These are phyloP conservation scores for Mycena floridula DNA, from an alignment of 768 basidiomycete genomes.

Conservation along the genomic window DNA sequence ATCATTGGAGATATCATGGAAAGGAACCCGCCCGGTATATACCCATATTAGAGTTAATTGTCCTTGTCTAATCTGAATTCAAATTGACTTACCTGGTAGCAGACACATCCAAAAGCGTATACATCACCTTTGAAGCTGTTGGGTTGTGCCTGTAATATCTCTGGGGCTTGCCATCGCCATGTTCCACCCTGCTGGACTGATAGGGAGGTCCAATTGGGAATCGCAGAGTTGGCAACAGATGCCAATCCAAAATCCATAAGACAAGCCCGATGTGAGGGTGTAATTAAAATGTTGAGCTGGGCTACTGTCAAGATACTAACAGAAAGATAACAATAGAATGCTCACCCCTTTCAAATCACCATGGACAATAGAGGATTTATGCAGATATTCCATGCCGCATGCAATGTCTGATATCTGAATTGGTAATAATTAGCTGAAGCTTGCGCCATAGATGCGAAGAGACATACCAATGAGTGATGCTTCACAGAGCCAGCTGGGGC, in stretches of 20 bases:
- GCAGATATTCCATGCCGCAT: conserved; percentile 11
- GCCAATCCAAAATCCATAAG: conserved; percentile 6
- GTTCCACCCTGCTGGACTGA: not conserved
- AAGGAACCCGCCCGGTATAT: not conserved
- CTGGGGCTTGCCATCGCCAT: conserved; percentile 2
- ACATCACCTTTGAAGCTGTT: not conserved
- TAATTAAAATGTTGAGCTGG: conserved; percentile 6
- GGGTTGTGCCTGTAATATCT: not conserved
- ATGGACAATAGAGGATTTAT: conserved; percentile 8
- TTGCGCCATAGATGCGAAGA: conserved; percentile 2
- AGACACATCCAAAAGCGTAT: not conserved
- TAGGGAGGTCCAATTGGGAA: not conserved
- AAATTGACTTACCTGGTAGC: not conserved
- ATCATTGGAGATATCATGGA: not conserved
- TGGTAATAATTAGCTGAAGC: not conserved
- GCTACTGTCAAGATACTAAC: not conserved
- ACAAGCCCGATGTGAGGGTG: not conserved
- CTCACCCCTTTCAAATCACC: conserved; percentile 16
- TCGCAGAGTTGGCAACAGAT: not conserved
- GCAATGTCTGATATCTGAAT: conserved; percentile 5
- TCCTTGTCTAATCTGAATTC: too few relatives aligned
- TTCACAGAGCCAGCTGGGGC: not conserved
- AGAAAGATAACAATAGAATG: not conserved
- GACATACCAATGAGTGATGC: not conserved
- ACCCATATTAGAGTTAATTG: not conserved